Conservation (phyloP, 192 early-diverging fungal genomes). For the Coemansia furcata region DNA sequence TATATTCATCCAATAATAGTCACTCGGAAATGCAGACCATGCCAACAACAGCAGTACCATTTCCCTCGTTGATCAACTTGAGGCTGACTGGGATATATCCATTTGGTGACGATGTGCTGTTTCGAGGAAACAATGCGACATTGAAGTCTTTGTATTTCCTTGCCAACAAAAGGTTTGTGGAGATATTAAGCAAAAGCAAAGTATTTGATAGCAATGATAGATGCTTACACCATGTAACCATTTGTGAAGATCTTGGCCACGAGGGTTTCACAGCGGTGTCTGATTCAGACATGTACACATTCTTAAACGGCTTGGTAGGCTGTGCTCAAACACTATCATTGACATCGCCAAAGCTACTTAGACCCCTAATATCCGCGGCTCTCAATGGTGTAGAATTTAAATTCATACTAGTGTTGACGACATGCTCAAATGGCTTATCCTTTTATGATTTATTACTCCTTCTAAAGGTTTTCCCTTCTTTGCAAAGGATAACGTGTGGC, state of each 20-base stretch:
- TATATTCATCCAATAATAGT: neutral
- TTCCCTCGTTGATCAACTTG: neutral
- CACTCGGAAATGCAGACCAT: neutral
- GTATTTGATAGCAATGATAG: neutral
- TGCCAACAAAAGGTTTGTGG: neutral
- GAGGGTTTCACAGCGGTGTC: neutral
- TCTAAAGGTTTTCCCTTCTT: neutral
- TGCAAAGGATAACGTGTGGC: neutral
- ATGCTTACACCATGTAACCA: neutral
- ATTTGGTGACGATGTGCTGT: constrained; percentile 5
- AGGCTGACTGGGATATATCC: neutral
- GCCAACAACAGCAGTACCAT: neutral
- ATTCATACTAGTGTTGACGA: neutral
- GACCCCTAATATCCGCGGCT: neutral
- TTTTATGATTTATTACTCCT: neutral
- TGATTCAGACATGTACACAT: neutral
- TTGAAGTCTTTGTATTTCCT: neutral
- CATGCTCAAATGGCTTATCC: neutral
- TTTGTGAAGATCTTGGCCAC: neutral
- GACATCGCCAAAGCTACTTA: neutral
- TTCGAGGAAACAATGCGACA: constrained; percentile 6
- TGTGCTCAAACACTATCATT: neutral
- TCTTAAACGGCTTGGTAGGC: neutral
- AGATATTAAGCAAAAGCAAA: neutral
- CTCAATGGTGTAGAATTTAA: neutral